phyloP scores from a whole-genome alignment of 768 basidiomycete species.

The Cyclocybe cylindracea region DNA sequence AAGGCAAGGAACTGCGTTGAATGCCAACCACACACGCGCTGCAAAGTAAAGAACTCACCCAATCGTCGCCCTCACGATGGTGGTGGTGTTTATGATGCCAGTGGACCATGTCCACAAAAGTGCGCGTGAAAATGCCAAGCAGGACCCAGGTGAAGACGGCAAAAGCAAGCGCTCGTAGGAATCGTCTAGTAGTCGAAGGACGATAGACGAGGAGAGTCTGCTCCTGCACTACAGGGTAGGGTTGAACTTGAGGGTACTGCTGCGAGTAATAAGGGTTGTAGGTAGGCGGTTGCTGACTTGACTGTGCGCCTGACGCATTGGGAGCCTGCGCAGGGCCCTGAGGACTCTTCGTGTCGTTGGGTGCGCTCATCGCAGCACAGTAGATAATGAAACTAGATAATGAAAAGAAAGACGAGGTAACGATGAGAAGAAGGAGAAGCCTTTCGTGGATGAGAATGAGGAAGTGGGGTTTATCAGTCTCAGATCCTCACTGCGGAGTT shows the following conservation, averaged over 20 bases:
- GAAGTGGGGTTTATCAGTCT: too few species aligned
- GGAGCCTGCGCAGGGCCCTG: too few species aligned
- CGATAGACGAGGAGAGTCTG: neutral
- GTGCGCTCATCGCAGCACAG: too few species aligned
- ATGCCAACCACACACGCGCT: neutral
- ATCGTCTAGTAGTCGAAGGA: neutral
- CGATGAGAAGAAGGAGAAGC: too few species aligned
- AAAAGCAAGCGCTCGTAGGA: constrained; percentile 2
- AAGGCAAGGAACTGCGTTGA: neutral
- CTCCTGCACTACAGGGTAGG: neutral
- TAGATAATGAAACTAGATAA: too few species aligned
- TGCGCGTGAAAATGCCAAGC: neutral
- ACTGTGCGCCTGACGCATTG: too few species aligned
- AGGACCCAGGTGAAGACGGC: constrained; percentile 4
- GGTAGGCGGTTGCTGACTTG: neutral
- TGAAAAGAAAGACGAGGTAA: too few species aligned
- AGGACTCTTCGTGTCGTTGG: too few species aligned
- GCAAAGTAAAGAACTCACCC: neutral
- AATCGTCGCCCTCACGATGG: neutral
- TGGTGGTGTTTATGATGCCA: neutral
- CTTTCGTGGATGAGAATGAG: too few species aligned
- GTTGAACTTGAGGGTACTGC: neutral
- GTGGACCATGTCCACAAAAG: neutral
- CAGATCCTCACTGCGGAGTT: too few species aligned
- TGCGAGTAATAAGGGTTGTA: neutral